A percentile compares a stretch with the other conserved stretches of the same genome.
Evolutionary conservation across 371 early-diverging fungal genomes (phyloP).

Genomic region (Thermomucor indicae-seudaticae): DNA sequence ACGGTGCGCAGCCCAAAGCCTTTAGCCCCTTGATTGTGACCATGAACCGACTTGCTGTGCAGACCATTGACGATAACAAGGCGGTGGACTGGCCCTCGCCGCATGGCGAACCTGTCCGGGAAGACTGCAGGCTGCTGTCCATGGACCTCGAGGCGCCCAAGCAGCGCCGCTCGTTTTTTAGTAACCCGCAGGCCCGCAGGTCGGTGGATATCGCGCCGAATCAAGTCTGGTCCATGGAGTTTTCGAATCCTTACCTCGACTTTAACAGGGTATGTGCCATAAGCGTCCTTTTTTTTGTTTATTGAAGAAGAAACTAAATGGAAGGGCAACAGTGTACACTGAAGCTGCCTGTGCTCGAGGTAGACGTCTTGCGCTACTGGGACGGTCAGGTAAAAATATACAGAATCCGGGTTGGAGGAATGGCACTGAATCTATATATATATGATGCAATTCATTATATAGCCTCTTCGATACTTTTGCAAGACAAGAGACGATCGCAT

Average conservation of each 20-base stretch:
- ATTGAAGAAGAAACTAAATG: neutral
- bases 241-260: conserved; percentile 65
- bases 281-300: neutral
- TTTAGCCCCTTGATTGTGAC: conserved; percentile 70
- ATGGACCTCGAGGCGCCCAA: conserved; percentile 22
- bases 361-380: conserved; percentile 59
- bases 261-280: conserved; percentile 32
- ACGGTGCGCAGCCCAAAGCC: conserved; percentile 71
- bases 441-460: too few relatives aligned
- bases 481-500: conserved; percentile 43
- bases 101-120: conserved; percentile 35
- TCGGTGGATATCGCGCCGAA: conserved; percentile 35
- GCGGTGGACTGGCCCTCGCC: neutral
- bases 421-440: too few relatives aligned
- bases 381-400: conserved; percentile 55
- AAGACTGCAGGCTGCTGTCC: conserved; percentile 22
- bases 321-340: conserved; percentile 21
- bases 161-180: conserved; percentile 34
- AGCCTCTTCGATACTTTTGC: conserved; percentile 57
- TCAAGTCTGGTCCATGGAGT: conserved; percentile 62
- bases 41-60: conserved; percentile 59
- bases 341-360: conserved; percentile 58
- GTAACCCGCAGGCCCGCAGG: conserved; percentile 20
- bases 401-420: too few relatives aligned
- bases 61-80: conserved; percentile 6